A percentile compares a stretch with the other conserved stretches of the same genome.
Conservation (phyloP, 148 eudicot genomes). For the Spergularia marina region DNA sequence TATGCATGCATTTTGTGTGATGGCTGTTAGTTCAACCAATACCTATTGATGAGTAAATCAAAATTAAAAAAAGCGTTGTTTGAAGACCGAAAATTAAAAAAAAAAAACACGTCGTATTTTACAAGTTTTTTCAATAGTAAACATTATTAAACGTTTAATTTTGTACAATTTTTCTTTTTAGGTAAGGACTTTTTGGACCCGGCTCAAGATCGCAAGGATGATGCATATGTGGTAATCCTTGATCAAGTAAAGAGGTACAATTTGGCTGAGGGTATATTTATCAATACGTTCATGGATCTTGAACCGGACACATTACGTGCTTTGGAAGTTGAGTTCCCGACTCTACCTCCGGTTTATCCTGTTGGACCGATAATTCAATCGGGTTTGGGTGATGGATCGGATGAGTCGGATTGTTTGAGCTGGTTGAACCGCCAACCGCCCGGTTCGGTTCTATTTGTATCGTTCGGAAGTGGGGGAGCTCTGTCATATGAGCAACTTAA, state of each 20-base stretch:
- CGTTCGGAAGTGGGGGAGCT: conserved; percentile 55
- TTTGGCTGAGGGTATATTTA: conserved; percentile 47
- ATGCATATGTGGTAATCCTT: conserved; percentile 41
- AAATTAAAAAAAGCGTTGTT: too few species aligned
- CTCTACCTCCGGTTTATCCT: conserved; percentile 37
- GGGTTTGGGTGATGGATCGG: background rate
- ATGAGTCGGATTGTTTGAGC: conserved; percentile 25
- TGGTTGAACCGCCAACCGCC: conserved; percentile 49
- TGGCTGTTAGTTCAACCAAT: too few species aligned
- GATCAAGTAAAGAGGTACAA: conserved; percentile 25
- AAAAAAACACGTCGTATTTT: too few species aligned
- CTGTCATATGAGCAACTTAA: conserved; percentile 35
- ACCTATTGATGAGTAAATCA: too few species aligned
- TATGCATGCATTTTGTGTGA: too few species aligned
- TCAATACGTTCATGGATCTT: conserved; percentile 48
- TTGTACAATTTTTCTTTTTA: background rate
- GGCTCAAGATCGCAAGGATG: conserved; percentile 37
- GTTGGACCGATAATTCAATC: conserved; percentile 40
- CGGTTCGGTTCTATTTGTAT: conserved; percentile 46
- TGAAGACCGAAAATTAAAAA: too few species aligned
- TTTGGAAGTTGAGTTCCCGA: conserved; percentile 24
- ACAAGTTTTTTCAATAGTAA: too few species aligned
- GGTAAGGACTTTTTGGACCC: conserved; percentile 42
- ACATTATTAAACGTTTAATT: too few species aligned
- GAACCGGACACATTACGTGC: conserved; percentile 39